Conservation (phyloP, 1,284 basidiomycete genomes). For the Grifola frondosa region DNA sequence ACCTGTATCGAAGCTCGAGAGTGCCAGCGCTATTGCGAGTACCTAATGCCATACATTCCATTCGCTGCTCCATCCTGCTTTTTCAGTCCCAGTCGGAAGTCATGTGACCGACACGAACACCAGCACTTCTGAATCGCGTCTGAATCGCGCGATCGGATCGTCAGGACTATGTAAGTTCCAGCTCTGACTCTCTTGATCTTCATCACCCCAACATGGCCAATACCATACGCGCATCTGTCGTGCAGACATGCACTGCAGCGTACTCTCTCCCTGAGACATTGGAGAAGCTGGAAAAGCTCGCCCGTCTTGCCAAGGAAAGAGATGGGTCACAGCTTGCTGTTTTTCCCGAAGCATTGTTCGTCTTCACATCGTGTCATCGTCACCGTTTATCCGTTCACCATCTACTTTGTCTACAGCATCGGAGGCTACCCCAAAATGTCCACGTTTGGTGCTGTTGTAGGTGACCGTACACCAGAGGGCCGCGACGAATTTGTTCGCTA, state of each 20-base stretch:
- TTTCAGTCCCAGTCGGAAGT: background rate
- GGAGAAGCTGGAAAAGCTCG: constrained; percentile 53
- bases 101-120: background rate
- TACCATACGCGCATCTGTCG: constrained; percentile 47
- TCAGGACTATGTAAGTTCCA: constrained; percentile 4
- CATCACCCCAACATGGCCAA: constrained; percentile 11
- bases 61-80: constrained; percentile 3
- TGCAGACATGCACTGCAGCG: constrained; percentile 53
- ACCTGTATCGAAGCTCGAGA: constrained; percentile 33
- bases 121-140: no score
- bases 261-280: constrained; percentile 56
- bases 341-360: constrained; percentile 75
- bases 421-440: constrained; percentile 69
- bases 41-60: constrained; percentile 14
- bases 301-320: constrained; percentile 48
- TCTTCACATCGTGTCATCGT: constrained; percentile 14
- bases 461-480: constrained; percentile 50
- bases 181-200: background rate
- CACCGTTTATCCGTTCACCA: constrained; percentile 1
- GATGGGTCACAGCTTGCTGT: constrained; percentile 59
- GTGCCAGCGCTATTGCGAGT: constrained; percentile 13
- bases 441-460: constrained; percentile 58
- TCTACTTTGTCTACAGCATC: constrained; percentile 41
- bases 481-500: constrained; percentile 64
- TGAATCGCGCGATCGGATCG: constrained; percentile 4